phyloP scores from a whole-genome alignment of 2,329 filamentous ascomycete species.

The Cladosporium cucumerinum region DNA sequence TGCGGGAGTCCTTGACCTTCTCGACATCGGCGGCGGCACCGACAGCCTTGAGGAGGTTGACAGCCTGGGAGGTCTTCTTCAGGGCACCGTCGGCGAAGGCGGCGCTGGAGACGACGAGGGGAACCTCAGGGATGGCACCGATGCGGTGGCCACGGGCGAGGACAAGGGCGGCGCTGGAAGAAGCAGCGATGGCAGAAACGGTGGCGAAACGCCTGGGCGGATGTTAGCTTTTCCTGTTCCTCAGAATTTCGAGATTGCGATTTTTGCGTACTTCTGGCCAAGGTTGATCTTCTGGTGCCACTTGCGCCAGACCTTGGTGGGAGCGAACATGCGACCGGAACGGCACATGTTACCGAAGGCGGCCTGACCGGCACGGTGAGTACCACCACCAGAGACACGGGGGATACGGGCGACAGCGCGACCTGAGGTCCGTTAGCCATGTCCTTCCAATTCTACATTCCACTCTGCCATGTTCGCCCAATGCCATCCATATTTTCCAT shows the following conservation, averaged over 20 bases:
- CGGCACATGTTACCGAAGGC: constrained; percentile 99
- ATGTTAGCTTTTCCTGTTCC: constrained; percentile 26
- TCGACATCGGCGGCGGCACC: constrained; percentile 87
- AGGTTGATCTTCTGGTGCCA: constrained; percentile 99
- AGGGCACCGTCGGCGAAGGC: constrained; percentile 76
- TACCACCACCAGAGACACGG: constrained; percentile 99
- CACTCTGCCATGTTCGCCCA: background rate
- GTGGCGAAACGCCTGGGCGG: constrained; percentile 73
- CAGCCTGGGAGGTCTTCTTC: constrained; percentile 83
- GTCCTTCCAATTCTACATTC: constrained; percentile 17
- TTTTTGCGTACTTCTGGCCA: constrained; percentile 69
- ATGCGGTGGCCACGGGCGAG: constrained; percentile 97
- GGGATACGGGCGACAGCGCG: constrained; percentile 99
- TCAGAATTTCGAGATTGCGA: constrained; percentile 36
- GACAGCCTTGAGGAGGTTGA: constrained; percentile 82
- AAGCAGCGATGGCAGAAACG: constrained; percentile 94
- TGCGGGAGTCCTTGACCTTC: constrained; percentile 95
- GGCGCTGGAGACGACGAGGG: constrained; percentile 89
- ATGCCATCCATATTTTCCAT: constrained; percentile 9
- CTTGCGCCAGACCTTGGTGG: constrained; percentile 99
- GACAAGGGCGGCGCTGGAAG: constrained; percentile 89
- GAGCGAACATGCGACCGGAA: constrained; percentile 99
- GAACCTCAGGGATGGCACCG: constrained; percentile 88
- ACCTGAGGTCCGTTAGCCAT: constrained; percentile 53
- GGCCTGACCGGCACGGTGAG: constrained; percentile 99